A percentile compares a stretch with the other conserved stretches of the same genome.
phyloP scores from a whole-genome alignment of 1,284 basidiomycete species.

The Vanrija sp. region DNA sequence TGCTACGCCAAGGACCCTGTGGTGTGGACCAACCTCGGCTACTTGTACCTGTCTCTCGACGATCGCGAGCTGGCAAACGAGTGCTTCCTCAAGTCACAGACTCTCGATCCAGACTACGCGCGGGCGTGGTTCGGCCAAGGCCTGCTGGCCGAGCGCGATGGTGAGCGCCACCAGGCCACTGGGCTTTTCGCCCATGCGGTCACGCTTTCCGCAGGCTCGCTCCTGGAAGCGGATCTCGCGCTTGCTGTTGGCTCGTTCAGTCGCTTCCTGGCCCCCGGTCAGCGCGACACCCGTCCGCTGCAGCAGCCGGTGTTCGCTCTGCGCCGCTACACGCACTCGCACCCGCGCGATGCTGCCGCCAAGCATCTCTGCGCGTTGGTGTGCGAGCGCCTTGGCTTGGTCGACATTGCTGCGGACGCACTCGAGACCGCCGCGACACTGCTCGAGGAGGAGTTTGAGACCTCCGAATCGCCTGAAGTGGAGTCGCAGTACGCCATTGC shows the following conservation, averaged over 20 bases:
- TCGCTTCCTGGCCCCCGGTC: slow-evolving; percentile 38
- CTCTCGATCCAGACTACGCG: slow-evolving; percentile 84
- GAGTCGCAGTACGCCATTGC: slow-evolving; percentile 79
- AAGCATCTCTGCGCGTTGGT: slow-evolving; percentile 82
- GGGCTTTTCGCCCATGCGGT: slow-evolving; percentile 80
- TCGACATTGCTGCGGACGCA: slow-evolving; percentile 62
- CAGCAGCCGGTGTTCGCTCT: slow-evolving; percentile 72
- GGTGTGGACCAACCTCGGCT: slow-evolving; percentile 85
- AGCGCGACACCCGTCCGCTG: slow-evolving; percentile 50
- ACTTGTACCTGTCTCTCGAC: slow-evolving; percentile 78
- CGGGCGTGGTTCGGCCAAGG: slow-evolving; percentile 94
- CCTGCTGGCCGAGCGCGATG: slow-evolving; percentile 67
- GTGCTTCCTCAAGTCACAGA: slow-evolving; percentile 81
- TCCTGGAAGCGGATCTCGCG: slow-evolving; percentile 81
- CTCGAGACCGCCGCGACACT: slow-evolving; percentile 60
- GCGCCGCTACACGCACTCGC: slow-evolving; percentile 66
- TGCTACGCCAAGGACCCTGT: slow-evolving; percentile 71
- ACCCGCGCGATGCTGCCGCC: slow-evolving; percentile 67
- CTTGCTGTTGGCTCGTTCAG: slow-evolving; percentile 65
- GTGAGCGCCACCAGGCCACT: slow-evolving; percentile 61
- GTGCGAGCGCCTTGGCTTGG: slow-evolving; percentile 75
- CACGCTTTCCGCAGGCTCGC: slow-evolving; percentile 60
- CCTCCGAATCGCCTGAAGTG: slow-evolving; percentile 68
- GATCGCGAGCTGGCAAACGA: slow-evolving; percentile 83
- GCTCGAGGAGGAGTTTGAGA: slow-evolving; percentile 84